A percentile compares a stretch with the other conserved stretches of the same genome.
Evolutionary conservation across 306 rosid genomes (phyloP).

Genomic region (Castanea crenata): DNA sequence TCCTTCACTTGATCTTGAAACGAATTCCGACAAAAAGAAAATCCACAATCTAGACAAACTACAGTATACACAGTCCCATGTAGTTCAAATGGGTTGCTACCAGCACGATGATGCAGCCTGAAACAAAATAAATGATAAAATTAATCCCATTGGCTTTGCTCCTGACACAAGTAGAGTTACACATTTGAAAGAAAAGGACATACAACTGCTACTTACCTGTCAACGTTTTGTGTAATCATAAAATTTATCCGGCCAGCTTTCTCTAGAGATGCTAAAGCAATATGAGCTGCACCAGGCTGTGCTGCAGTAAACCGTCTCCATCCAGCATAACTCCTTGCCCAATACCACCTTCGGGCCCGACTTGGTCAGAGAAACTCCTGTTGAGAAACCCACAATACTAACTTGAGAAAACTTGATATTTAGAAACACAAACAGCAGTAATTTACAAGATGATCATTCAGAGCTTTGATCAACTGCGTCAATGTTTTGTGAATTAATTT

Average conservation of each 20-base stretch:
- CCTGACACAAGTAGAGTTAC: constrained; percentile 15
- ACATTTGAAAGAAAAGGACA: constrained; percentile 12
- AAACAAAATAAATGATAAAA: constrained; percentile 26
- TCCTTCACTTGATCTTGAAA: constrained; percentile 86
- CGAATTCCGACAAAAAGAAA: constrained; percentile 56
- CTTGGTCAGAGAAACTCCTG: constrained; percentile 73
- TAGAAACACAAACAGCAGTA: constrained; percentile 13
- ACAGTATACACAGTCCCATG: constrained; percentile 94
- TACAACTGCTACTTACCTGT: constrained; percentile 46
- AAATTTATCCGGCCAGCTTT: constrained; percentile 66
- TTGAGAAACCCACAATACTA: constrained; percentile 27
- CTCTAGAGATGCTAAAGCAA: constrained; percentile 69
- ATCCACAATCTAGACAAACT: constrained; percentile 66
- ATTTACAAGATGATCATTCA: background rate
- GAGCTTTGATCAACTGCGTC: background rate
- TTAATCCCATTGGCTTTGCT: constrained; percentile 21
- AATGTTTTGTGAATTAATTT: too few relatives aligned
- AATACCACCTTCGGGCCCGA: constrained; percentile 77
- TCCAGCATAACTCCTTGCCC: constrained; percentile 98
- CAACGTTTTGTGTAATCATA: constrained; percentile 90
- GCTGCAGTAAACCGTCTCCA: constrained; percentile 80
- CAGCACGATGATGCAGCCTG: constrained; percentile 96
- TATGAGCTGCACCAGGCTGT: constrained; percentile 74
- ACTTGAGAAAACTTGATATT: constrained; percentile 9
- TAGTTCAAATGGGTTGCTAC: constrained; percentile 87